Evolutionary conservation across 1,139 yeast genomes (phyloP), one percentile per base, ranked within the genome.

Genomic region (Candida neerlandica): DNA sequence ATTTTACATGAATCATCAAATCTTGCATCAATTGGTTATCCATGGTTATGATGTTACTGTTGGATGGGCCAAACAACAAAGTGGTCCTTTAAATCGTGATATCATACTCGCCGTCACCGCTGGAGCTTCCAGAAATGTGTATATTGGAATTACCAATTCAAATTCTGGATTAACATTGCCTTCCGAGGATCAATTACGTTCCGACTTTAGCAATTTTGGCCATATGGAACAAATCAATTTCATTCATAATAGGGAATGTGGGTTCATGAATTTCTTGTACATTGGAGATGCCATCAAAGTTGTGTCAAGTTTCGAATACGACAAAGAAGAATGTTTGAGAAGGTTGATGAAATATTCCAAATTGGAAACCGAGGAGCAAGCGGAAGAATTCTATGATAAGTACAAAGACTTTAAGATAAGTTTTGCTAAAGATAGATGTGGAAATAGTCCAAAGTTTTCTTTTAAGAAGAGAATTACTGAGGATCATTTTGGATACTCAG

Each of bases 61-160:
- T 35, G 75, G 77, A 5, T 77, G 81, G 81, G 80, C 80, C 26
- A 75, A 70, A 40, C 68, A 70, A 48, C 77, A 72, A 54, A 67
- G 73, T 43, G 79, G 79, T 2, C 78, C 78, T 2, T 57, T 73
- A 43, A 60, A 55, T 47, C 58, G 77, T 47, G 77, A 71, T 23
- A 63, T 74, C 42, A 67, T 75, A 2, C 64, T 71, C 48, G 80
- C 81, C 0, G 81, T 76, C 0, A 69, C 78, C 5, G 78, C 78
- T 1, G 81, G 81, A 14, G 81, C 81, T 2, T 73, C 79, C 16
- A 67, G 81, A 59, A 77, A 77, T 55, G 78, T 77, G 9, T 77
- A 76, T 56, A 69, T 77, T 57, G 81, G 81, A 2, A 63, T 75
- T 33, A 44, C 34, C 43, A 41, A 41, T 51, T n/a, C 27, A 51